Evolutionary conservation across 1,139 yeast genomes (phyloP), one percentile per base, ranked within the genome.

Genomic region (Suhomyces wounanorum): DNA sequence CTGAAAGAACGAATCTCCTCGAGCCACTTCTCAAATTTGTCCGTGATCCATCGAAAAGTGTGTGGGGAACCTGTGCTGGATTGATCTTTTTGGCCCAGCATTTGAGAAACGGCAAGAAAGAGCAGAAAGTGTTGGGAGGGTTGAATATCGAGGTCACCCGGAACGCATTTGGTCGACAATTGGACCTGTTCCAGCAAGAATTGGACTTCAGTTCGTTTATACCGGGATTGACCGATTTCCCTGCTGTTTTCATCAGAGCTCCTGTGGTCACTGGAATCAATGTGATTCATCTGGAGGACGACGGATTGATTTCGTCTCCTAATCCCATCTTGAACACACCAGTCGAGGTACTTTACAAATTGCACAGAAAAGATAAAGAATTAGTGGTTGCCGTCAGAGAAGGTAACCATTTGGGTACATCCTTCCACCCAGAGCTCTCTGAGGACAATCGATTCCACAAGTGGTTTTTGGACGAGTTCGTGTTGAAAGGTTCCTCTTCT

Each of bases 41-140:
- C 31, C 77, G 77, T 47, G 69, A 75, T 17, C 69, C 69, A 21
- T 17, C 53, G 37, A 81, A 79, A 57, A 84, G 89, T 1, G 78
- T 84, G 28, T 89, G 96, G 96, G 96, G 96, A 0, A 89, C 96
- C 1, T 89, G 96, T 68, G 96, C 96, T 4, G 96, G 96, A 2
- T 72, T 89, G 57, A 88, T 89, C 52, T 77, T 88, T 58, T 70
- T 89, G 40, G 79, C 92, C 9, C 75, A 78, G 51, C 75, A 80
- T 50, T 77, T 87, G 31, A 64, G 71, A 11, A 82, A 81, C 61
- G 87, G 86, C 21, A 73, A 76, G 43, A 77, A 75, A 1, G 78
- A 81, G n/a, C 91, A 87, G 58, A 71, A 78, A 53, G 65, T 84
- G 3, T 69, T 89, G 43, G 89, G 90, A 1, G 90, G 88, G 0